These are phyloP conservation scores for Colletotrichum falcatum DNA, from an alignment of 2,329 filamentous ascomycete genomes.

Conservation along the genomic window DNA sequence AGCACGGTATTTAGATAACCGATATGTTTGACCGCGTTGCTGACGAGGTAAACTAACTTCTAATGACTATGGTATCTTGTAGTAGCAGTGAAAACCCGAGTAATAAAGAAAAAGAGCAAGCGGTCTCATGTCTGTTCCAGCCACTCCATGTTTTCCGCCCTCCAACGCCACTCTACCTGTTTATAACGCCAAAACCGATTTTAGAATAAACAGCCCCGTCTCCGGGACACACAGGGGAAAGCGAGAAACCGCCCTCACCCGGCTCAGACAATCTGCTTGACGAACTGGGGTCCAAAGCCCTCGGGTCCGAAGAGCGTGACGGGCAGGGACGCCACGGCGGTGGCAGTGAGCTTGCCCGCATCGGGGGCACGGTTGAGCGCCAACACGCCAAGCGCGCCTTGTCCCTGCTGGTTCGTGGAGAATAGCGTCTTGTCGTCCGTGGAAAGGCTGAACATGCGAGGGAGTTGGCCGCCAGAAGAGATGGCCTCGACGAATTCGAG, in stretches of 20 bases:
- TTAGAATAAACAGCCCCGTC: not conserved
- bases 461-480: slow-evolving; percentile 52
- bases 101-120: slow-evolving; percentile 37
- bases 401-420: slow-evolving; percentile 60
- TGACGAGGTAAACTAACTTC: slow-evolving; percentile 4
- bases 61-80: slow-evolving; percentile 35
- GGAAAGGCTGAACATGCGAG: slow-evolving; percentile 61
- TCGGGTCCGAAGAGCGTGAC: slow-evolving; percentile 46
- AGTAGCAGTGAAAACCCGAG: slow-evolving; percentile 23
- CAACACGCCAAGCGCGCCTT: slow-evolving; percentile 49
- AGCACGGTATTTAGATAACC: not conserved
- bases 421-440: slow-evolving; percentile 54
- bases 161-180: slow-evolving; percentile 25
- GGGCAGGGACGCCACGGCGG: slow-evolving; percentile 46
- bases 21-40: not conserved
- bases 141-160: slow-evolving; percentile 29
- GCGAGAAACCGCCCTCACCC: not conserved
- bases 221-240: not conserved
- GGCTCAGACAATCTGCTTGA: slow-evolving; percentile 47
- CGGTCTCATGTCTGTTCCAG: slow-evolving; percentile 35
- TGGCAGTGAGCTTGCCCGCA: slow-evolving; percentile 48
- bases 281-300: slow-evolving; percentile 49
- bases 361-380: slow-evolving; percentile 45
- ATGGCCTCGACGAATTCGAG: slow-evolving; percentile 52
- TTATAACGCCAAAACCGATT: slow-evolving; percentile 17